A percentile compares a stretch with the other conserved stretches of the same genome.
phyloP scores from a whole-genome alignment of 2,329 filamentous ascomycete species.

The Mariannaea elegans region DNA sequence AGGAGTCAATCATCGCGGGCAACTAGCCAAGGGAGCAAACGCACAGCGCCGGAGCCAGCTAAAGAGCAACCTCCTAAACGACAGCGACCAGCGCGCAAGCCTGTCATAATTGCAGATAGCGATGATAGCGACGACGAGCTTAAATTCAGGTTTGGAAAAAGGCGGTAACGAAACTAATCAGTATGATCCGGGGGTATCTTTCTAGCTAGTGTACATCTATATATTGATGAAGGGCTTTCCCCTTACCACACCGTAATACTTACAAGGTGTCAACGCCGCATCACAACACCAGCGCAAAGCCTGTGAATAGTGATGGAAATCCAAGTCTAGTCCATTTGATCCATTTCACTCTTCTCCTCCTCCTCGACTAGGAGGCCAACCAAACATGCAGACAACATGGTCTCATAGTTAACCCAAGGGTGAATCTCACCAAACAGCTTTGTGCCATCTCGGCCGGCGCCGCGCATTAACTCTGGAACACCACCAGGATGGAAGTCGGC shows the following conservation, averaged over 20 bases:
- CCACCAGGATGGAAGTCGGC: conserved; percentile 91
- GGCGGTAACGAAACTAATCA: conserved; percentile 46
- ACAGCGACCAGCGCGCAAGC: conserved; percentile 46
- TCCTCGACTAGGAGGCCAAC: conserved; percentile 72
- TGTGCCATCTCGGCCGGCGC: conserved; percentile 69
- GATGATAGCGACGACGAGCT: conserved; percentile 66
- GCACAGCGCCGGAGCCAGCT: conserved; percentile 43
- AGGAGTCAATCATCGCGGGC: conserved; percentile 41
- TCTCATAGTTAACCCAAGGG: conserved; percentile 78
- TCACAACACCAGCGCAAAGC: conserved; percentile 8
- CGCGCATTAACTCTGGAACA: conserved; percentile 73
- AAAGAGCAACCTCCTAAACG: conserved; percentile 45
- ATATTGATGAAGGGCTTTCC: not conserved
- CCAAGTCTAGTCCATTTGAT: conserved; percentile 66
- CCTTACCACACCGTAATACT: not conserved
- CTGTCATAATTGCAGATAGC: conserved; percentile 46
- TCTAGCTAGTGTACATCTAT: conserved; percentile 41
- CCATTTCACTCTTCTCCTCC: conserved; percentile 56
- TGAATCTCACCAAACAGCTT: conserved; percentile 73
- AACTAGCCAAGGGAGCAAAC: conserved; percentile 45
- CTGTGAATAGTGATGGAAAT: conserved; percentile 3
- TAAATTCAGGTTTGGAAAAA: conserved; percentile 64
- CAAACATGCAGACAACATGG: conserved; percentile 71
- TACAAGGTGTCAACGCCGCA: not conserved
- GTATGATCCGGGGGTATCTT: conserved; percentile 42